Conservation (phyloP, 2,329 filamentous ascomycete species). For the Colletotrichum gloeosporioides region DNA sequence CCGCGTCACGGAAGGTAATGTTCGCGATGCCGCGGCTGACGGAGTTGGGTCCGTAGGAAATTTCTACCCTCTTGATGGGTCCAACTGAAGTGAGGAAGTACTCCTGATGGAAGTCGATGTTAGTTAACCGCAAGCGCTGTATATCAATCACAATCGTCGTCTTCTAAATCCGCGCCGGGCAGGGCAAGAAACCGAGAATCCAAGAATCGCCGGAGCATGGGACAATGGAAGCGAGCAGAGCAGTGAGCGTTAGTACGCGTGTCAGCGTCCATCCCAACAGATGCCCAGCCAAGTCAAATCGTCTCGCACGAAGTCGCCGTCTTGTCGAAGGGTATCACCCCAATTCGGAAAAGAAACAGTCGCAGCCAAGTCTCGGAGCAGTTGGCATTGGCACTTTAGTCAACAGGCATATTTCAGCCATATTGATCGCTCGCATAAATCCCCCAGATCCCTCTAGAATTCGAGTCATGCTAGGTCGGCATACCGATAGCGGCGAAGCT, state of each 20-base stretch:
- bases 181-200: constrained; percentile 25
- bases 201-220: constrained; percentile 4
- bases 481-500: constrained; percentile 9
- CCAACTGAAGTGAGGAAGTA: constrained; percentile 91
- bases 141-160: constrained; percentile 32
- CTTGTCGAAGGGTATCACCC: constrained; percentile 20
- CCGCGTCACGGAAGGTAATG: constrained; percentile 81
- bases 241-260: constrained; percentile 34
- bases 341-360: constrained; percentile 9
- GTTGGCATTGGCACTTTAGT: neutral
- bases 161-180: constrained; percentile 22
- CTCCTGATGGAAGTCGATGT: constrained; percentile 79
- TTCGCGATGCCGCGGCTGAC: constrained; percentile 92
- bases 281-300: neutral
- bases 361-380: neutral
- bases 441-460: neutral
- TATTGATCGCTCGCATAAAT: neutral
- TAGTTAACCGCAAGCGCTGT: constrained; percentile 62
- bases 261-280: constrained; percentile 1
- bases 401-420: neutral
- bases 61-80: constrained; percentile 86
- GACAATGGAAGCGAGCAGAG: constrained; percentile 36
- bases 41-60: constrained; percentile 93
- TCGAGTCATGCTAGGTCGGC: neutral
- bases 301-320: constrained; percentile 6